phyloP scores from a whole-genome alignment of 352 stramenopile species.

The Phytophthora sansomeana region DNA sequence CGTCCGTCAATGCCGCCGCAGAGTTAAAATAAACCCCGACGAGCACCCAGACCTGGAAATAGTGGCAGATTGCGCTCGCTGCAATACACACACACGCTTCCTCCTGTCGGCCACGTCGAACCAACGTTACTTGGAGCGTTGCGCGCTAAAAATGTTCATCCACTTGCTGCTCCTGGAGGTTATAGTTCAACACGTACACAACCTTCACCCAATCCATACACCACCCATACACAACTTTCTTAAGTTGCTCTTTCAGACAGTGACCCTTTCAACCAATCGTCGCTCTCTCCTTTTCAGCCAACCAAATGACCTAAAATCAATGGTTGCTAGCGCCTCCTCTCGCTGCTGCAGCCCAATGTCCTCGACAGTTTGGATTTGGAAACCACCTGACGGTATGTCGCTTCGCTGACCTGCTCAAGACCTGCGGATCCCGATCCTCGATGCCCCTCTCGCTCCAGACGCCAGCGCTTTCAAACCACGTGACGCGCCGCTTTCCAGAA shows the following conservation, averaged over 20 bases:
- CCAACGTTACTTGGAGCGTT: not conserved
- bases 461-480: conserved; percentile 30
- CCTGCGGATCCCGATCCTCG: conserved; percentile 47
- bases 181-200: not conserved
- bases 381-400: conserved; percentile 83
- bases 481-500: conserved; percentile 27
- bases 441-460: conserved; percentile 38
- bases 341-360: not conserved
- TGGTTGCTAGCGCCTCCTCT: conserved; percentile 27
- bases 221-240: not conserved
- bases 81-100: not conserved
- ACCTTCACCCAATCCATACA: not conserved
- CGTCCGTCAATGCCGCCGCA: conserved; percentile 6
- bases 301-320: conserved; percentile 18
- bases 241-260: not conserved
- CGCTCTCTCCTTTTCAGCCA: not conserved
- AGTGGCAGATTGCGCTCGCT: not conserved
- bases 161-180: not conserved
- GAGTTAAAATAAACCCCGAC: conserved; percentile 5
- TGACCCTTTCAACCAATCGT: conserved; percentile 1
- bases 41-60: not conserved
- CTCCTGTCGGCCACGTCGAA: not conserved
- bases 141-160: not conserved
- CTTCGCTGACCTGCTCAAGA: conserved; percentile 4
- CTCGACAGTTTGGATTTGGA: conserved; percentile 85